Evolutionary conservation across 495 filamentous ascomycete genomes (phyloP).

Genomic region (Xylaria sp.): DNA sequence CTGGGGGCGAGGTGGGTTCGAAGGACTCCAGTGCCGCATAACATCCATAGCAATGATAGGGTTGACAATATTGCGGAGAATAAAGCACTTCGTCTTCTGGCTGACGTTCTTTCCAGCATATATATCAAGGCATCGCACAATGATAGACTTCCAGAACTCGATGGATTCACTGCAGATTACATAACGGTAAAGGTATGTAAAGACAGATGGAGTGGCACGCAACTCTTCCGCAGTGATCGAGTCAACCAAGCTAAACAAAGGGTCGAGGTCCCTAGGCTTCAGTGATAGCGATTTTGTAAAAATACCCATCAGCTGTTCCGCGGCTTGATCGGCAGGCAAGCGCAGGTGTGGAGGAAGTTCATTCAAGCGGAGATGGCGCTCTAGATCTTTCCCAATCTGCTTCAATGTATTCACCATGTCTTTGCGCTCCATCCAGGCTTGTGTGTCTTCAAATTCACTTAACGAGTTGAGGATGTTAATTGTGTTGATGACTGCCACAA

Average conservation of each 20-base stretch:
- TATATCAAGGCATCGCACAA: constrained; percentile 86
- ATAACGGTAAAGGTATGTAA: constrained; percentile 81
- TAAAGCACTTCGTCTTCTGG: constrained; percentile 91
- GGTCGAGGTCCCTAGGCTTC: constrained; percentile 80
- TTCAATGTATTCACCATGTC: constrained; percentile 71
- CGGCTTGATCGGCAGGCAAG: constrained; percentile 86
- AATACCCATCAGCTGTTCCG: constrained; percentile 86
- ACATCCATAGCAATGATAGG: constrained; percentile 98
- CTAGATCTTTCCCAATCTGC: constrained; percentile 78
- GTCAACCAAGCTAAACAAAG: constrained; percentile 85
- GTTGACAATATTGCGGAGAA: constrained; percentile 91
- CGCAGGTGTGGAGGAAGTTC: constrained; percentile 73
- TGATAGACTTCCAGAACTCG: constrained; percentile 84
- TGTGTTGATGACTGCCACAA: constrained; percentile 80
- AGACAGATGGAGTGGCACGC: constrained; percentile 75
- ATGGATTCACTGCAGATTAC: constrained; percentile 86
- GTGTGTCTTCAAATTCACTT: constrained; percentile 62
- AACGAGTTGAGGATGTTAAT: constrained; percentile 85
- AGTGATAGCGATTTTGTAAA: constrained; percentile 78
- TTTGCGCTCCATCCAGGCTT: constrained; percentile 79
- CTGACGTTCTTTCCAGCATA: constrained; percentile 79
- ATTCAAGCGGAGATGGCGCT: constrained; percentile 72
- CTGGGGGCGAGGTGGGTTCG: constrained; percentile 62
- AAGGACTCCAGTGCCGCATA: constrained; percentile 66
- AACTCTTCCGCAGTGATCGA: constrained; percentile 83